phyloP scores from a whole-genome alignment of 371 early-diverging fungal species.

The Haplosporangium sp. region DNA sequence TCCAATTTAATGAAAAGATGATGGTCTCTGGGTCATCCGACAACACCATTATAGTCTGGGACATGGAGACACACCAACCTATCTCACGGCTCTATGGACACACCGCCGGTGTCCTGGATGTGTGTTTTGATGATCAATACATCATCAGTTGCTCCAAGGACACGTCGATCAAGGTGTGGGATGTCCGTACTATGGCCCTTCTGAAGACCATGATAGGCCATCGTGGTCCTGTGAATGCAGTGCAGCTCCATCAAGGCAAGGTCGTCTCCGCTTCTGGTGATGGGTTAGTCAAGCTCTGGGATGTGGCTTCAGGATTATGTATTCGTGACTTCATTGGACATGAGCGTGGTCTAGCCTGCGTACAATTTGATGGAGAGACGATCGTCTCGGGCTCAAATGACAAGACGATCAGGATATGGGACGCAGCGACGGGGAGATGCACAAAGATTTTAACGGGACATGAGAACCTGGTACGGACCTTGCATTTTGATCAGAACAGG shows the following conservation, averaged over 20 bases:
- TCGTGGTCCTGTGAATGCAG: conserved; percentile 88
- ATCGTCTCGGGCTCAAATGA: conserved; percentile 96
- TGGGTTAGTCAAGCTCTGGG: conserved; percentile 88
- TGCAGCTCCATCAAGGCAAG: conserved; percentile 75
- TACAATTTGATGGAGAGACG: conserved; percentile 89
- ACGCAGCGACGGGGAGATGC: conserved; percentile 85
- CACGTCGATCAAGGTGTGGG: conserved; percentile 91
- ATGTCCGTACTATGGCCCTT: conserved; percentile 64
- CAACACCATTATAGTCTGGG: conserved; percentile 90
- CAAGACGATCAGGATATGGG: conserved; percentile 95
- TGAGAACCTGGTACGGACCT: conserved; percentile 90
- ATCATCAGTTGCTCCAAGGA: conserved; percentile 96
- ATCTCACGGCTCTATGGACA: conserved; percentile 76
- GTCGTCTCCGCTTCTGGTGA: conserved; percentile 92
- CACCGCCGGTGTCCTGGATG: conserved; percentile 80
- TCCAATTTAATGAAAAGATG: conserved; percentile 82
- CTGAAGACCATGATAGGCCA: conserved; percentile 82
- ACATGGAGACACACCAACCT: conserved; percentile 63
- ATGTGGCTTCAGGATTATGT: conserved; percentile 71
- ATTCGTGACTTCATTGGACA: conserved; percentile 81
- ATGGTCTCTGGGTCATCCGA: conserved; percentile 96
- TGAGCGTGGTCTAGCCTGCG: conserved; percentile 89
- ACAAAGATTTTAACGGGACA: conserved; percentile 83
- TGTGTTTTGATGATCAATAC: conserved; percentile 77
- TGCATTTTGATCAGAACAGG: conserved; percentile 75